Evolutionary conservation across 345 rosid species (phyloP).

Genomic region (Hibiscus mutabilis): DNA sequence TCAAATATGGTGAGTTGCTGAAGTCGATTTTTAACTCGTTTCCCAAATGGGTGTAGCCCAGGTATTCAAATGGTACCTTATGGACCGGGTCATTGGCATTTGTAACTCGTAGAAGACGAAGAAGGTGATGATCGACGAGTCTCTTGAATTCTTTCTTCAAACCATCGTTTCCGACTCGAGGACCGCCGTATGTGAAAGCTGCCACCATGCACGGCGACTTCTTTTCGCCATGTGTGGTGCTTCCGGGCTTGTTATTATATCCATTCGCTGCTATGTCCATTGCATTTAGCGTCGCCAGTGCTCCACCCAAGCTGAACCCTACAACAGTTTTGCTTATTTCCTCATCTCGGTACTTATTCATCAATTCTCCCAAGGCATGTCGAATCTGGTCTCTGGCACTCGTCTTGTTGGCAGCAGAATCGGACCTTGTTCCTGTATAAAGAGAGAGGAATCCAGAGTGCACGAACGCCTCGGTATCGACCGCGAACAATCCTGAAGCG

Average conservation of each 20-base stretch:
- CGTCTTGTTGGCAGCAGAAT: background rate
- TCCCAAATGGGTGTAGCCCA: background rate
- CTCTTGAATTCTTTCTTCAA: background rate
- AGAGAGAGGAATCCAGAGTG: background rate
- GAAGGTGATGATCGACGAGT: background rate
- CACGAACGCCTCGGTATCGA: background rate
- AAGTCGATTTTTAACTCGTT: background rate
- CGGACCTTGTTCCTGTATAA: background rate
- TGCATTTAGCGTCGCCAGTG: background rate
- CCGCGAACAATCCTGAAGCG: background rate
- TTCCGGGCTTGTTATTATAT: background rate
- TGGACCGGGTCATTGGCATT: background rate
- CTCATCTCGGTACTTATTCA: background rate
- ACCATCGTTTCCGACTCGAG: background rate
- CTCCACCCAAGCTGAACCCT: background rate
- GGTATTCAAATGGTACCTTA: background rate
- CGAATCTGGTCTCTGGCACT: background rate
- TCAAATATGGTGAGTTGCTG: background rate
- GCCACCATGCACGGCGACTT: background rate
- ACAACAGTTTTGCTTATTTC: background rate
- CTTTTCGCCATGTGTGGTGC: background rate
- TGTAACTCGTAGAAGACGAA: background rate
- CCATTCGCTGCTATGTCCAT: background rate
- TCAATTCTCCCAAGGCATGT: background rate
- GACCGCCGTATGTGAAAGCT: background rate